phyloP scores from a whole-genome alignment of 176 grass and related monocot species.

The Eleusine coracana region DNA sequence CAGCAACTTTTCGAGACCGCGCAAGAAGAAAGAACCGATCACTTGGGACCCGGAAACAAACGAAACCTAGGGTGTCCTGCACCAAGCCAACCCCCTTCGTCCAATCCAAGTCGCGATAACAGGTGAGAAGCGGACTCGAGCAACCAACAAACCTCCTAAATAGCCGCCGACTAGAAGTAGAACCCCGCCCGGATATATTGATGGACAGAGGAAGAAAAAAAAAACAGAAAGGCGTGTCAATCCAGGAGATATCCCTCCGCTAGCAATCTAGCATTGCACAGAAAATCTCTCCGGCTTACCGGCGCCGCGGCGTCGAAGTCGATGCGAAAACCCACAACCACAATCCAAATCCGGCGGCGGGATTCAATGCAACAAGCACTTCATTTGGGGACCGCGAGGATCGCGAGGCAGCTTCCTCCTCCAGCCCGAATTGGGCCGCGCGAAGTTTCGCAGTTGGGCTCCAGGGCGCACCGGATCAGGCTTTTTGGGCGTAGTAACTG shows the following conservation, averaged over 20 bases:
- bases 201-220: too few species aligned
- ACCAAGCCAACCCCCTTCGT: not conserved
- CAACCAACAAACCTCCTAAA: slow-evolving; percentile 18
- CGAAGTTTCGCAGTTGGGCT: not conserved
- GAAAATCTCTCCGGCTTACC: too few species aligned
- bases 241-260: too few species aligned
- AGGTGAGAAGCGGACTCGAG: not conserved
- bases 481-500: not conserved
- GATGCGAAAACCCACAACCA: not conserved
- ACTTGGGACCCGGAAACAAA: not conserved
- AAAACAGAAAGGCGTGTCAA: not conserved
- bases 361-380: not conserved
- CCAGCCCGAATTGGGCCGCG: not conserved
- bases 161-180: not conserved
- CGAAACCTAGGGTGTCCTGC: not conserved
- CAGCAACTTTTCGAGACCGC: not conserved
- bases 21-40: not conserved
- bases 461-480: rapidly evolving
- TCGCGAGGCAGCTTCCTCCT: not conserved
- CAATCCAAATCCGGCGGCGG: not conserved
- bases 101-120: not conserved
- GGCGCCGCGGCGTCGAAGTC: too few species aligned
- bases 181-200: not conserved
- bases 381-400: not conserved
- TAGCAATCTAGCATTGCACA: too few species aligned